A percentile compares a stretch with the other conserved stretches of the same genome.
Conservation (phyloP, 2,329 filamentous ascomycete species). For the Lanzia echinophila region DNA sequence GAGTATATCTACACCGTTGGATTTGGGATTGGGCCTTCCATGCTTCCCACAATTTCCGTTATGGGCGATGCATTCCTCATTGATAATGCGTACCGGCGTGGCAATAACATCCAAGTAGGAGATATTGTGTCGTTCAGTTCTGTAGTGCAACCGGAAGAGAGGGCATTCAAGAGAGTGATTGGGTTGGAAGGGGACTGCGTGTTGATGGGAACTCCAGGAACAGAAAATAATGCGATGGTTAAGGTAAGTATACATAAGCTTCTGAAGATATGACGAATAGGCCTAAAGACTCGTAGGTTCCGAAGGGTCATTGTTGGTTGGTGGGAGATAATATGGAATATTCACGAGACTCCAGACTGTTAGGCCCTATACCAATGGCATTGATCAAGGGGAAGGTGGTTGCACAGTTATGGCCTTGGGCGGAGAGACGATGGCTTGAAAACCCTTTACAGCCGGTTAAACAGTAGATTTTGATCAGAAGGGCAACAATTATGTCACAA, state of each 20-base stretch:
- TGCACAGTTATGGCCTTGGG: slow-evolving; percentile 48
- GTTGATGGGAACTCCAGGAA: slow-evolving; percentile 52
- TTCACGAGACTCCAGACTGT: slow-evolving; percentile 80
- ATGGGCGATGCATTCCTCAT: slow-evolving; percentile 63
- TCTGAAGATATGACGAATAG: not conserved
- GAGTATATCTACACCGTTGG: slow-evolving; percentile 58
- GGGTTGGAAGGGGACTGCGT: slow-evolving; percentile 57
- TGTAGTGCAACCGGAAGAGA: slow-evolving; percentile 54
- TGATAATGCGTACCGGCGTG: slow-evolving; percentile 60
- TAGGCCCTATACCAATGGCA: slow-evolving; percentile 79
- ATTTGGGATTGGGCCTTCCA: slow-evolving; percentile 65
- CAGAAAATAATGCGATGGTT: slow-evolving; percentile 43
- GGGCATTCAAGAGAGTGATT: slow-evolving; percentile 62
- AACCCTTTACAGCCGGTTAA: slow-evolving; percentile 35
- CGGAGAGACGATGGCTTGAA: slow-evolving; percentile 44
- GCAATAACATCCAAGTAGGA: slow-evolving; percentile 64
- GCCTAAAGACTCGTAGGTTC: slow-evolving; percentile 51
- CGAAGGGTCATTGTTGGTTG: slow-evolving; percentile 86
- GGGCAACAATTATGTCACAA: not conserved
- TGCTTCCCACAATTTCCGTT: slow-evolving; percentile 77
- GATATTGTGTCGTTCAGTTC: slow-evolving; percentile 77
- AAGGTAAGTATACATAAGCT: slow-evolving; percentile 37
- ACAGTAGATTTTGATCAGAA: not conserved
- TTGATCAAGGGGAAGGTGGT: slow-evolving; percentile 79
- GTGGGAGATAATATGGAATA: slow-evolving; percentile 79